Conservation (phyloP, 2,329 filamentous ascomycete species). For the Sarocladium strictum region DNA sequence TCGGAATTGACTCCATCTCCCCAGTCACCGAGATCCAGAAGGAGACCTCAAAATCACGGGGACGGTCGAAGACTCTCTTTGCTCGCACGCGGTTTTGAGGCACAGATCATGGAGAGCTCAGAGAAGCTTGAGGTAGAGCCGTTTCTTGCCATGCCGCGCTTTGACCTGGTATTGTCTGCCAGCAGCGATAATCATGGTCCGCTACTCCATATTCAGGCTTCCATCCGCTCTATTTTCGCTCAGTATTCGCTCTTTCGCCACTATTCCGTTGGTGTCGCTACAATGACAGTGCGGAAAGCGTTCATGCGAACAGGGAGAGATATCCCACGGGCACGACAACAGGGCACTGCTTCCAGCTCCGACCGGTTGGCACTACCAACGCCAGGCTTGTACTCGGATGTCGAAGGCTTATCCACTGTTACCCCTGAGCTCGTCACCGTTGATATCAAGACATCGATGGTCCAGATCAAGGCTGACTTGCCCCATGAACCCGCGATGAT, state of each 20-base stretch:
- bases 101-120: constrained; percentile 80
- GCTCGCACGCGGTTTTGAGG: constrained; percentile 78
- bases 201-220: constrained; percentile 79
- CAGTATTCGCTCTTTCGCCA: constrained; percentile 93
- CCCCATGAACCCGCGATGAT: constrained; percentile 86
- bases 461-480: constrained; percentile 86
- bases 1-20: constrained; percentile 46
- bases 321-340: constrained; percentile 24
- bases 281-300: constrained; percentile 66
- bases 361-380: constrained; percentile 34
- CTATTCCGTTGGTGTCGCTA: constrained; percentile 80
- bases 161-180: constrained; percentile 82
- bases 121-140: constrained; percentile 81
- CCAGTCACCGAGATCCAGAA: constrained; percentile 34
- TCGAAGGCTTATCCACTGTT: constrained; percentile 26
- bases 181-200: constrained; percentile 81
- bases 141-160: constrained; percentile 78
- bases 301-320: constrained; percentile 52
- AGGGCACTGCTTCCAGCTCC: constrained; percentile 20
- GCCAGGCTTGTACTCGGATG: constrained; percentile 17
- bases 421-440: constrained; percentile 66
- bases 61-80: constrained; percentile 80
- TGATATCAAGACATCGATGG: constrained; percentile 72
- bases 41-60: constrained; percentile 49
- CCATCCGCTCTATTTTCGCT: constrained; percentile 70